These are phyloP conservation scores for Chondrostereum purpureum DNA, from an alignment of 1,284 basidiomycete genomes.

Conservation along the genomic window DNA sequence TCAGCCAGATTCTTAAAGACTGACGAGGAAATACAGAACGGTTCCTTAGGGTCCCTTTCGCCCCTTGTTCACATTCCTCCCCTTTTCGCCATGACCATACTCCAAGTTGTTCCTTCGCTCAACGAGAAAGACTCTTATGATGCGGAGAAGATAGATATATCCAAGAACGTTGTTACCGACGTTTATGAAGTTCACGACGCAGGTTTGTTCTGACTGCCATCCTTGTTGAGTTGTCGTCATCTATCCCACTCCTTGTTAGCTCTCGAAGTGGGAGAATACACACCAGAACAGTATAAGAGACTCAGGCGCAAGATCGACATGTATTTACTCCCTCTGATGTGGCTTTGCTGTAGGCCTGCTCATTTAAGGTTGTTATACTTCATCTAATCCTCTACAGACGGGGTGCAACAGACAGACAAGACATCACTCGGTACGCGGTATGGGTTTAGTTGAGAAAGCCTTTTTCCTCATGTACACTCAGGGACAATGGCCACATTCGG, in stretches of 20 bases:
- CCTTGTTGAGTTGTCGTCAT: too few species aligned
- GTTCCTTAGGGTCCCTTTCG: too few species aligned
- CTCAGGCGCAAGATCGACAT: slow-evolving; percentile 14
- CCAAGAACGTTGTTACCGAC: neutral
- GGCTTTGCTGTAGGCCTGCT: slow-evolving; percentile 13
- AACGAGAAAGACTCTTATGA: slow-evolving; percentile 5
- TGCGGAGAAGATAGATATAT: slow-evolving; percentile 2
- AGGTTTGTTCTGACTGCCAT: too few species aligned
- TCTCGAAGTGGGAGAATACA: slow-evolving; percentile 7
- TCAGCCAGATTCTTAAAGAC: too few species aligned
- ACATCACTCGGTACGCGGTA: too few species aligned
- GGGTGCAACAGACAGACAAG: slow-evolving; percentile 15
- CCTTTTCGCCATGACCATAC: too few species aligned
- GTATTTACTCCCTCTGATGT: slow-evolving; percentile 15
- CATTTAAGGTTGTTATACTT: neutral
- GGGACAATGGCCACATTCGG: slow-evolving; percentile 14
- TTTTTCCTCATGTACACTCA: too few species aligned
- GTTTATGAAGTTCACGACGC: slow-evolving; percentile 1
- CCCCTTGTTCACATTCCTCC: too few species aligned
- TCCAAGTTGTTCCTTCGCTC: too few species aligned
- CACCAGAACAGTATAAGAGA: slow-evolving; percentile 10
- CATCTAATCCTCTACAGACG: slow-evolving; percentile 9
- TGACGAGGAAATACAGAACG: too few species aligned
- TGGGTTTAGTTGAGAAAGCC: too few species aligned
- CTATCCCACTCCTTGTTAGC: too few species aligned